Evolutionary conservation across 1,284 basidiomycete genomes (phyloP).

Genomic region (Ustilago hordei): DNA sequence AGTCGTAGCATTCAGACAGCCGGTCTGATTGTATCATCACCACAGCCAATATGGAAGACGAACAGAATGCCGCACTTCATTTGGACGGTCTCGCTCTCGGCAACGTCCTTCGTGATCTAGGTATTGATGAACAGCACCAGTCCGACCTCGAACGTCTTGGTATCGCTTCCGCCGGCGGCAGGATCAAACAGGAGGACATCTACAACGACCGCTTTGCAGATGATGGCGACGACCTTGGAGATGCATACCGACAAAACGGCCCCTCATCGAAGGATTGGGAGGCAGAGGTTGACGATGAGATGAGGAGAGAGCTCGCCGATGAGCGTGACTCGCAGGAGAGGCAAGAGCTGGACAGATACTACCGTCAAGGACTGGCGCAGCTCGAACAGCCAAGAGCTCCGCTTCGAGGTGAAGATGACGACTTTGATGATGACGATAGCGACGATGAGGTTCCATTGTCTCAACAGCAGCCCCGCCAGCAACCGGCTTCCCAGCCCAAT

Average conservation of each 20-base stretch:
- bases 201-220: conserved; percentile 67
- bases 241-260: conserved; percentile 31
- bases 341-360: conserved; percentile 55
- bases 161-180: conserved; percentile 44
- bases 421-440: conserved; percentile 59
- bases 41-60: conserved; percentile 56
- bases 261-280: conserved; percentile 53
- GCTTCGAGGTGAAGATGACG: conserved; percentile 60
- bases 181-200: conserved; percentile 64
- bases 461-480: conserved; percentile 19
- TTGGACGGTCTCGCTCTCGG: conserved; percentile 67
- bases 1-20: background rate
- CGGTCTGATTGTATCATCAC: background rate
- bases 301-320: conserved; percentile 46
- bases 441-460: conserved; percentile 50
- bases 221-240: conserved; percentile 57
- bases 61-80: conserved; percentile 64
- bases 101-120: conserved; percentile 65
- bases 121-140: conserved; percentile 58
- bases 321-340: conserved; percentile 51
- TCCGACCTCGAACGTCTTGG: conserved; percentile 53
- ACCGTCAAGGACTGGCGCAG: conserved; percentile 52
- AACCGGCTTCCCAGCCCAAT: conserved; percentile 7
- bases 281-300: conserved; percentile 56
- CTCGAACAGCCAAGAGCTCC: conserved; percentile 39